These are phyloP conservation scores for Penicillium pulvis DNA, from an alignment of 495 filamentous ascomycete species.

Conservation along the genomic window DNA sequence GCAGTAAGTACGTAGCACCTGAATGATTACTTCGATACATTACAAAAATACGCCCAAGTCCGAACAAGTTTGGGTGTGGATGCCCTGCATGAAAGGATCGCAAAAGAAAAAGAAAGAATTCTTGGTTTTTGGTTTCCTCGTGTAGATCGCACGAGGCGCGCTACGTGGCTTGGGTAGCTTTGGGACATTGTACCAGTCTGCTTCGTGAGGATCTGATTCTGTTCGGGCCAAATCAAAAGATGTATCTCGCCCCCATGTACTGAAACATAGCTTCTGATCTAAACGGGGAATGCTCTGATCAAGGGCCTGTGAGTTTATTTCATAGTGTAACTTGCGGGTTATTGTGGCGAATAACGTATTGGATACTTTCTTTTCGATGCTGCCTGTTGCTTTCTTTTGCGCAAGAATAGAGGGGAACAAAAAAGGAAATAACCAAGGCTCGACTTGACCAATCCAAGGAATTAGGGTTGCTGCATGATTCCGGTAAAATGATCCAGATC, in stretches of 20 bases:
- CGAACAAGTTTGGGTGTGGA: background rate
- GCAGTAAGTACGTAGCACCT: too few relatives aligned
- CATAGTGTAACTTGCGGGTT: too few relatives aligned
- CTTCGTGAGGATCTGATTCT: background rate
- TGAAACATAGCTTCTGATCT: background rate
- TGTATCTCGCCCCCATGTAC: background rate
- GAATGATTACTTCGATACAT: too few relatives aligned
- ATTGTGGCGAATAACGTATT: background rate
- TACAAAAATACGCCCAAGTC: too few relatives aligned
- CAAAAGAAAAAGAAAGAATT: background rate
- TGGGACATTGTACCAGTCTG: background rate
- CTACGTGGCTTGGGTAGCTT: conserved; percentile 1
- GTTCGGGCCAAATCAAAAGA: background rate
- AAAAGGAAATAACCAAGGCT: background rate
- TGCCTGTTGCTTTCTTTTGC: background rate
- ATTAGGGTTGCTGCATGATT: background rate
- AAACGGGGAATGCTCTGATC: background rate
- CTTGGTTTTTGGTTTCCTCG: background rate
- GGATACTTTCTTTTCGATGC: too few relatives aligned
- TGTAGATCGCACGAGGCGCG: background rate
- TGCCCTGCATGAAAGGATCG: background rate
- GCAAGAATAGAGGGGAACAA: background rate
- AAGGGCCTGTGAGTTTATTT: background rate
- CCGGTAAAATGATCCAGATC: background rate
- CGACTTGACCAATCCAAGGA: background rate